Conservation (phyloP, 306 rosid genomes). For the Cicer yamashitae region DNA sequence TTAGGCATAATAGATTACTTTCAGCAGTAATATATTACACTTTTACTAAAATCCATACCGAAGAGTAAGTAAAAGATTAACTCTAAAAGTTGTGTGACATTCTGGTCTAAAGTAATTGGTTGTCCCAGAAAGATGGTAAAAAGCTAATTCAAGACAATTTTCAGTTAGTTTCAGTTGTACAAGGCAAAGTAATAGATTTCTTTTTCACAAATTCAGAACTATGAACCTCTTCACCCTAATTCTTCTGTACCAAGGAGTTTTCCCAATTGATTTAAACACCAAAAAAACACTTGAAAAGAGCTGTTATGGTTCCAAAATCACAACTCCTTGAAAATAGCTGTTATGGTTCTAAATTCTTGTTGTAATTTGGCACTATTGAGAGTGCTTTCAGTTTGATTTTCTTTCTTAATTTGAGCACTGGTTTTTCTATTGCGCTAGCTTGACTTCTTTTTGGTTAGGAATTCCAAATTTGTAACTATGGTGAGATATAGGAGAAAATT, state of each 20-base stretch:
- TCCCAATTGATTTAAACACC: not conserved
- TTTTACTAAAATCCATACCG: not conserved
- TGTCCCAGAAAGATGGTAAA: not conserved
- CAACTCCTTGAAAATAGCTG: slow-evolving; percentile 1
- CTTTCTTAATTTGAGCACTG: not conserved
- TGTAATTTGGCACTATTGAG: not conserved
- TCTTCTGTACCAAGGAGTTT: not conserved
- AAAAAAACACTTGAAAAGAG: not conserved
- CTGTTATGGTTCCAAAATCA: not conserved
- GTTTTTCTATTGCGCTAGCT: not conserved
- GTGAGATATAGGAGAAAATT: not conserved
- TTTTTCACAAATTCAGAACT: not conserved
- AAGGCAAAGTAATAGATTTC: not conserved
- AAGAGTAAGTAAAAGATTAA: not conserved
- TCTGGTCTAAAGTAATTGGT: not conserved
- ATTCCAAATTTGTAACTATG: not conserved
- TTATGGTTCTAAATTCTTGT: not conserved
- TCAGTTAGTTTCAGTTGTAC: not conserved
- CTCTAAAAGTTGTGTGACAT: not conserved
- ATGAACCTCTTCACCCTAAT: not conserved
- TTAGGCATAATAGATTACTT: not conserved
- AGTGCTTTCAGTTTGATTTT: not conserved
- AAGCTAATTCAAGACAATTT: not conserved
- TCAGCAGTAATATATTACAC: not conserved
- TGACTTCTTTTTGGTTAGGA: not conserved